Evolutionary conservation across 768 basidiomycete genomes (phyloP).

Genomic region (Hygrocybe punicea): DNA sequence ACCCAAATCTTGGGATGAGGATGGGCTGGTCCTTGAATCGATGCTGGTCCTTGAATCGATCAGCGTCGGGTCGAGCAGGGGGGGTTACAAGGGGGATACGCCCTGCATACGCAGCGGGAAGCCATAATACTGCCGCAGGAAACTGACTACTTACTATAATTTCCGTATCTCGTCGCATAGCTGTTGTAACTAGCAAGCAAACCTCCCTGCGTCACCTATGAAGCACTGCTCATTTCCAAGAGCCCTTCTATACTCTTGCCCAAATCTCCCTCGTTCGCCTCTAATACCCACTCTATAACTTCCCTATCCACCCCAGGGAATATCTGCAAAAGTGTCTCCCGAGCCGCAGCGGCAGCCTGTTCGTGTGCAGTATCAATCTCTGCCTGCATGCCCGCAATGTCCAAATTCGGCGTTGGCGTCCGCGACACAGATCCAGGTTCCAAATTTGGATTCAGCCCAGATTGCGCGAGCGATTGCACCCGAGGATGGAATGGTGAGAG

Average conservation of each 20-base stretch:
- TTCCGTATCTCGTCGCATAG: neutral
- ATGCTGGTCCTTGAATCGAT: too few species aligned
- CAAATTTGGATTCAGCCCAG: conserved; percentile 19
- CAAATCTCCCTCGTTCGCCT: conserved; percentile 84
- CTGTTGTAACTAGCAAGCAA: neutral
- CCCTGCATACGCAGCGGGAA: too few species aligned
- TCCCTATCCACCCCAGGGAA: conserved; percentile 83
- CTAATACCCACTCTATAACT: conserved; percentile 84
- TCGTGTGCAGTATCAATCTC: conserved; percentile 79
- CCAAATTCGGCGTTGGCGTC: conserved; percentile 66
- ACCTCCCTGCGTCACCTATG: conserved; percentile 21
- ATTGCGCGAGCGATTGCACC: conserved; percentile 38
- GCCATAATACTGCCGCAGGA: neutral
- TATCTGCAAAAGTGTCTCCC: conserved; percentile 79
- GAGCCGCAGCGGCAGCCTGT: conserved; percentile 65
- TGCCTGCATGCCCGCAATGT: conserved; percentile 65
- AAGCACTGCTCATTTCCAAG: conserved; percentile 64
- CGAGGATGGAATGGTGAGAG: conserved; percentile 34
- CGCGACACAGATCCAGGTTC: conserved; percentile 50
- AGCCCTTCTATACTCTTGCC: conserved; percentile 86
- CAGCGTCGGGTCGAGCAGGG: too few species aligned
- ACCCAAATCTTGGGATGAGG: conserved; percentile 28
- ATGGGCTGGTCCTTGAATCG: too few species aligned
- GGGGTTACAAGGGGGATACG: too few species aligned
- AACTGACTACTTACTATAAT: neutral